These are phyloP conservation scores for Flaveria trinervia DNA, from an alignment of 129 eudicot species.

Conservation along the genomic window DNA sequence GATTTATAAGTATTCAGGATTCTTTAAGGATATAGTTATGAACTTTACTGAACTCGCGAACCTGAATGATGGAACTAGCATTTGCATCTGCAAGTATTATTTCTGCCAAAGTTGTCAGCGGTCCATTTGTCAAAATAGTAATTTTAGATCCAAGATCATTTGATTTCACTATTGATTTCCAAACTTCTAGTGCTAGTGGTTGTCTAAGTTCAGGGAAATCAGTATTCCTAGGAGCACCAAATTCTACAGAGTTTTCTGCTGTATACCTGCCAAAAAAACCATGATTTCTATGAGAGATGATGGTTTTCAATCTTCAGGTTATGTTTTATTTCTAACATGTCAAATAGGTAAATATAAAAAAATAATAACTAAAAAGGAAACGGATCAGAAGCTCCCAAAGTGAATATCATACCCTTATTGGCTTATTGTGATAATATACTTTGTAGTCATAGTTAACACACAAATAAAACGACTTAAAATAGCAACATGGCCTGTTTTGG, in stretches of 20 bases:
- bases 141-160: conserved; percentile 49
- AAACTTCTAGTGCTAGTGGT: conserved; percentile 65
- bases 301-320: not conserved
- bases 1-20: not conserved
- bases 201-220: conserved; percentile 75
- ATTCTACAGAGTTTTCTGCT: conserved; percentile 61
- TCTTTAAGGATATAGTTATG: not conserved
- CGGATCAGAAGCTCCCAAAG: not conserved
- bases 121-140: conserved; percentile 75
- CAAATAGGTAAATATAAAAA: not conserved
- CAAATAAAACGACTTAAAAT: not conserved
- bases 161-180: conserved; percentile 60
- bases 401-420: not conserved
- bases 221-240: conserved; percentile 80
- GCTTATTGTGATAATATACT: not conserved
- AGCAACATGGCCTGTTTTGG: not conserved
- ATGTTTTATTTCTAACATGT: too few species aligned
- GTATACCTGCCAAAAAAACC: conserved; percentile 55
- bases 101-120: conserved; percentile 71
- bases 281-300: not conserved
- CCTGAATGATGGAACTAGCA: conserved; percentile 56
- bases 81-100: conserved; percentile 55
- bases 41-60: conserved; percentile 27
- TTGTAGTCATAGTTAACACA: conserved; percentile 6
- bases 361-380: not conserved